Conservation (phyloP, 2,329 filamentous ascomycete species). For the Biscogniauxia marginata region DNA sequence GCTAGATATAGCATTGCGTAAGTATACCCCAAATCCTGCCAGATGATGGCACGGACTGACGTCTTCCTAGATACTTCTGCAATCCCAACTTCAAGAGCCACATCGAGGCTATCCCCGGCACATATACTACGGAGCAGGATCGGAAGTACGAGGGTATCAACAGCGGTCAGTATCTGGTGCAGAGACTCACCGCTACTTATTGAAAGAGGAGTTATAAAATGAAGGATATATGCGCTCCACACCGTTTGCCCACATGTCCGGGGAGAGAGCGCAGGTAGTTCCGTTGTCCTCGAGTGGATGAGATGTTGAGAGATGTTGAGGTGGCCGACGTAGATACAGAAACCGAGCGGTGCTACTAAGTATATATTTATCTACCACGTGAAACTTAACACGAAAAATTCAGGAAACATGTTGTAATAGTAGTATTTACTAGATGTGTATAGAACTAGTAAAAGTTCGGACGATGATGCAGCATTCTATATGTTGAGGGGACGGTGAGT, state of each 20-base stretch:
- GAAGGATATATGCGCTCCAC: not conserved
- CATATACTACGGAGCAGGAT: conserved; percentile 59
- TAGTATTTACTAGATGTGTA: too few species aligned
- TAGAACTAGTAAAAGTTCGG: too few species aligned
- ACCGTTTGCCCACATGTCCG: not conserved
- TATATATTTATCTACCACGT: not conserved
- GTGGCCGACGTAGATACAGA: not conserved
- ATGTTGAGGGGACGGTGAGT: too few species aligned
- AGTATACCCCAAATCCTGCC: conserved; percentile 28
- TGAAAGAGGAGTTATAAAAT: conserved; percentile 30
- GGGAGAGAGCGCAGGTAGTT: not conserved
- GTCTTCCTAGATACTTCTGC: conserved; percentile 68
- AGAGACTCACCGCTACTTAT: conserved; percentile 75
- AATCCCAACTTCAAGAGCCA: conserved; percentile 75
- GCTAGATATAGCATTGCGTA: conserved; percentile 83
- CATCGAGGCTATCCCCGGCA: conserved; percentile 81
- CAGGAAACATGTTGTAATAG: not conserved
- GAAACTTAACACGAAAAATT: too few species aligned
- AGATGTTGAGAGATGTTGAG: too few species aligned
- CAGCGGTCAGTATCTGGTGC: conserved; percentile 77
- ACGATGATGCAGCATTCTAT: too few species aligned
- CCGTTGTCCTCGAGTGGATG: not conserved
- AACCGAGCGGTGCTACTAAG: not conserved
- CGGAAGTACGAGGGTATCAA: conserved; percentile 81
- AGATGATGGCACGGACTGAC: conserved; percentile 1